Percentiles rank a stretch among this genome's conserved stretches.
phyloP scores from a whole-genome alignment of 2,329 filamentous ascomycete species.

The Trichoderma sp. region DNA sequence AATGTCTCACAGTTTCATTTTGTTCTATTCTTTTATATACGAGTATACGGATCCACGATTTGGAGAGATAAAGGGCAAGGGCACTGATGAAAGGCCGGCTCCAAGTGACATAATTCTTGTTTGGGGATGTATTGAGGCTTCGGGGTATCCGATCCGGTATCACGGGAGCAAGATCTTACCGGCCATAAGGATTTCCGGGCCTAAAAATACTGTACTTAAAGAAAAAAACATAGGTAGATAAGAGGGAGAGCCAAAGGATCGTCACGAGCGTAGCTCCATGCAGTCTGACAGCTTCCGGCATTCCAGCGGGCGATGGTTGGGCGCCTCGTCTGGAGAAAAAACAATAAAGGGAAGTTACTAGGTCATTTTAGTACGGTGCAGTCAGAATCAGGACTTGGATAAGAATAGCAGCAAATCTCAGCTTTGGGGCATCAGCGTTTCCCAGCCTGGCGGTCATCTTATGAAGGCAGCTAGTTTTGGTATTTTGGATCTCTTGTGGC shows the following conservation, averaged over 20 bases:
- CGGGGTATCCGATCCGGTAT: neutral
- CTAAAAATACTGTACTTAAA: neutral
- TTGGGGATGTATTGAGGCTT: neutral
- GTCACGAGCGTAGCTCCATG: neutral
- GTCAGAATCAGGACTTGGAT: neutral
- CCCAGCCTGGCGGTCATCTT: neutral
- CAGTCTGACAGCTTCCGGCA: neutral
- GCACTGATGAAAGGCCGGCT: neutral
- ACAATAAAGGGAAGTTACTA: neutral
- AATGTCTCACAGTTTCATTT: neutral
- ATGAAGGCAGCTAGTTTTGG: neutral
- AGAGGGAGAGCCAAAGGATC: neutral
- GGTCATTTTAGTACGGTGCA: neutral
- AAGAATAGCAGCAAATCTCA: slow-evolving; percentile 1
- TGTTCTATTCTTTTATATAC: neutral
- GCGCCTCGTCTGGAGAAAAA: neutral
- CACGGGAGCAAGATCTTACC: neutral
- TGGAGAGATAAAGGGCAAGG: neutral
- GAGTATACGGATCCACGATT: neutral
- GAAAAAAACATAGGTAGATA: neutral
- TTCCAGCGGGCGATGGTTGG: neutral
- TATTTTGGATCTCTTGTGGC: neutral
- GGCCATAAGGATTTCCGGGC: neutral
- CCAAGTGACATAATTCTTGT: neutral
- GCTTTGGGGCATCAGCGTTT: neutral